Base-by-base conservation (phyloP, 495 filamentous ascomycete genomes). In the Podospora tetraspora region DNA sequence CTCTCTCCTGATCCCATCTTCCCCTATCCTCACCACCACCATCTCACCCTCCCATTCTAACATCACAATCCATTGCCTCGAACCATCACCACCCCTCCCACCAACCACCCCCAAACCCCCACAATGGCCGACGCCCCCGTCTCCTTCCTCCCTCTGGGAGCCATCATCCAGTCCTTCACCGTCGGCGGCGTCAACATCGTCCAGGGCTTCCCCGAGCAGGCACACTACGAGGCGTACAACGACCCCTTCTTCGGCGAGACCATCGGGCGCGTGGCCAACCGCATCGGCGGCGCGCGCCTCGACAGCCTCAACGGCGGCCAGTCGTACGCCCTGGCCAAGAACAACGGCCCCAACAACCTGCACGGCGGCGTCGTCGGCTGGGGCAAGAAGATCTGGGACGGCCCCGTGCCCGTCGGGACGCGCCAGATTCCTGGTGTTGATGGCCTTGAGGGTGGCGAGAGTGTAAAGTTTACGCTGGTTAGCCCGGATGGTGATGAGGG, bases 221-320 rank as follows among this genome's bases (percentile, higher is more conserved):
- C 87, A 2, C 84, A 87, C 61, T 97, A 97, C 81, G 84, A 85
- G 66, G 75, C 83, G 59, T 81, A 91, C 81, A 94, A 96, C 80
- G 78, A 78, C 21, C 88, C 91, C 21, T 91, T 87, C 82, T 97
- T 96, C 72, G 94, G 94, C 69, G 94, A 92, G 75, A 97, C 92
- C 52, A 97, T 99, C 74, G 94, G 94, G 23, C 91, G 94, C 32
- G 86, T 95, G 11, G 92, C 93, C 60, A 99, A 99, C 79, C 90
- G 94, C 25, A 87, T 97, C 76, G 86, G 86, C 63, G 79, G 86
- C 73, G 94, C 89, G 1, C 82, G 87, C 66, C 86, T 97, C 72
- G 74, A 86, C 64, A 81, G 83, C 22, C 78, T 97, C 60, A 97
- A 97, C 77, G 88, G 89, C 24, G 81, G 81, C 62, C 84, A 86